Evolutionary conservation across 768 basidiomycete genomes (phyloP).

Genomic region (Mycena olivaceomarginata): DNA sequence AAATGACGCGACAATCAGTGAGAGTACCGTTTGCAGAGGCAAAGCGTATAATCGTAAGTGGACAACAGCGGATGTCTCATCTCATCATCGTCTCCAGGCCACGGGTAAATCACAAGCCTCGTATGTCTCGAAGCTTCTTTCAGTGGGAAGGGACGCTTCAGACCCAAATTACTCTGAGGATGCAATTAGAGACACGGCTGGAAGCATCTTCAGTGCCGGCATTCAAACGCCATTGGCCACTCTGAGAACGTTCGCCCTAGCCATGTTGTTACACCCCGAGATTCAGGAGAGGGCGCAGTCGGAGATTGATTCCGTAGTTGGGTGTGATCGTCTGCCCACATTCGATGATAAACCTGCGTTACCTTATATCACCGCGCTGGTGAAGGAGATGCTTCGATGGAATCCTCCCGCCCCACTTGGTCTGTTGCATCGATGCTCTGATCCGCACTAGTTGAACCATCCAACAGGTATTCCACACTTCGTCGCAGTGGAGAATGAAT

Average conservation of each 20-base stretch:
- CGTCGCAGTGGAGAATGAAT: conserved; percentile 45
- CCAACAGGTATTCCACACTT: conserved; percentile 12
- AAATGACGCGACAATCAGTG: conserved; percentile 55
- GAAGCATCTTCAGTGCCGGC: conserved; percentile 25
- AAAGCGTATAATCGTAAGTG: conserved; percentile 56
- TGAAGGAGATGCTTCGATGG: conserved; percentile 61
- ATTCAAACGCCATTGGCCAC: neutral
- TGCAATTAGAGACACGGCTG: neutral
- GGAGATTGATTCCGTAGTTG: conserved; percentile 60
- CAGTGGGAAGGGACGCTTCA: neutral
- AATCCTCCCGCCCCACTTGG: conserved; percentile 57
- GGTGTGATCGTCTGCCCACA: conserved; percentile 55
- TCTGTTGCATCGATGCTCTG: conserved; percentile 35
- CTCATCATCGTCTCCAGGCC: neutral
- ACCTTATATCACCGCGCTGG: conserved; percentile 57
- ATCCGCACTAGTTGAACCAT: neutral
- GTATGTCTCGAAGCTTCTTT: neutral
- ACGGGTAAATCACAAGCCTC: conserved; percentile 5
- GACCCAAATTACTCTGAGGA: conserved; percentile 6
- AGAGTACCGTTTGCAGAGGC: conserved; percentile 59
- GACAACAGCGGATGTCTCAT: neutral
- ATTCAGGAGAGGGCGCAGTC: conserved; percentile 58
- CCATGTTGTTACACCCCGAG: conserved; percentile 59
- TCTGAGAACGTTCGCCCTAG: conserved; percentile 11
- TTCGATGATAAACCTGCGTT: conserved; percentile 54